phyloP scores from a whole-genome alignment of 2,329 filamentous ascomycete species.

The Cladosporium sp. region DNA sequence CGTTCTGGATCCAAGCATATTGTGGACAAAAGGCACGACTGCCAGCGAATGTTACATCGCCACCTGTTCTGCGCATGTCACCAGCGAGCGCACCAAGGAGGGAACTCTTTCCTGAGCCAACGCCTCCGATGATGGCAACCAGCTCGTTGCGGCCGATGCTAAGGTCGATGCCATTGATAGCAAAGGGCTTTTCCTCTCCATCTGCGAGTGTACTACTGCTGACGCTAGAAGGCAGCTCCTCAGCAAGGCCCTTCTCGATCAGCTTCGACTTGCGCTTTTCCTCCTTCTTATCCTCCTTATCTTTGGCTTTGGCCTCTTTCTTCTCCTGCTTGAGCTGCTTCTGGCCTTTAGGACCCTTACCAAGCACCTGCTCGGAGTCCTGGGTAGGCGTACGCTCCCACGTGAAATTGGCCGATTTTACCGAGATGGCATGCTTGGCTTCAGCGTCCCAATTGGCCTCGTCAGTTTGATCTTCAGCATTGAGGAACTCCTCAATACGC shows the following conservation, averaged over 20 bases:
- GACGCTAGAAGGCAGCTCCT: constrained; percentile 7
- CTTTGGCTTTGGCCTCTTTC: constrained; percentile 45
- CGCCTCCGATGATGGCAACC: constrained; percentile 81
- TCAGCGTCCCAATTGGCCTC: constrained; percentile 60
- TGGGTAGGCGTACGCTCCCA: constrained; percentile 73
- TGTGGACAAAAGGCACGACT: constrained; percentile 89
- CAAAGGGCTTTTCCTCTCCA: constrained; percentile 66
- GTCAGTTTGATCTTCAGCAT: constrained; percentile 81
- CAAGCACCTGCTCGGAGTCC: constrained; percentile 39
- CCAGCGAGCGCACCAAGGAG: constrained; percentile 85
- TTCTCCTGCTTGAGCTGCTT: constrained; percentile 47
- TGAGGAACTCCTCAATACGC: constrained; percentile 83
- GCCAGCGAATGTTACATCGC: constrained; percentile 73
- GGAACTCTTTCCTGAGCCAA: constrained; percentile 87
- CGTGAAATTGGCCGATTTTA: constrained; percentile 75
- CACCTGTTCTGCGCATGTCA: constrained; percentile 83
- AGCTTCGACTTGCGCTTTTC: constrained; percentile 38
- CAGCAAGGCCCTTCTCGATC: constrained; percentile 31
- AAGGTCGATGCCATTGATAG: constrained; percentile 68
- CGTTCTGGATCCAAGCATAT: constrained; percentile 97
- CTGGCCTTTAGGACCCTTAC: constrained; percentile 32
- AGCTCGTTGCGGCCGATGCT: constrained; percentile 72
- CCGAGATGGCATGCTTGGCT: constrained; percentile 61
- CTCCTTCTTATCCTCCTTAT: constrained; percentile 44
- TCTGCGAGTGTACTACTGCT: constrained; percentile 59